Conservation (phyloP, 108 stramenopile genomes). For the Skeletonema menzelii region DNA sequence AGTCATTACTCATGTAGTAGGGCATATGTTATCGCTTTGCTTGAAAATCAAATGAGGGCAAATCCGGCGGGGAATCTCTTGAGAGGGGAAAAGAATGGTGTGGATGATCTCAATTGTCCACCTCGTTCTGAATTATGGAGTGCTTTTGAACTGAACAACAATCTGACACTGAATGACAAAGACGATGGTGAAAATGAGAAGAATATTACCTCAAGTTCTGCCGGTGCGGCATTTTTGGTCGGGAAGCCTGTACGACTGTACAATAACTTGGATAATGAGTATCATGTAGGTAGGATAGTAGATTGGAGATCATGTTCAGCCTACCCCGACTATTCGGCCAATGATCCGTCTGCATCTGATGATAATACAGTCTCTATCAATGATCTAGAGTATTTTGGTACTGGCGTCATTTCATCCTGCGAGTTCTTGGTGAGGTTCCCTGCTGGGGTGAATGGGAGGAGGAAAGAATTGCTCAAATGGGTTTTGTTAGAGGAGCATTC, state of each 20-base stretch:
- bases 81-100: constrained; percentile 3
- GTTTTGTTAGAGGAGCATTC: constrained; percentile 78
- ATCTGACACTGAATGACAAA: constrained; percentile 11
- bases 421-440: constrained; percentile 78
- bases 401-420: constrained; percentile 29
- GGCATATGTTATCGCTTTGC: constrained; percentile 39
- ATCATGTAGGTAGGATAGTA: constrained; percentile 76
- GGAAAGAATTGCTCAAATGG: constrained; percentile 62
- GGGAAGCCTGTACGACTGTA: constrained; percentile 69
- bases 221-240: constrained; percentile 26
- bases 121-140: constrained; percentile 51
- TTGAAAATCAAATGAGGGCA: constrained; percentile 48
- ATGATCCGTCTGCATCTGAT: not conserved
- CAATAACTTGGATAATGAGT: constrained; percentile 63
- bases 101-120: constrained; percentile 16
- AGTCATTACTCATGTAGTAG: constrained; percentile 32
- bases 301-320: constrained; percentile 46
- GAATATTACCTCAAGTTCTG: not conserved
- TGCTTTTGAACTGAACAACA: constrained; percentile 33
- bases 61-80: constrained; percentile 26
- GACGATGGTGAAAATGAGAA: not conserved
- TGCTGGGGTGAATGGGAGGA: constrained; percentile 59
- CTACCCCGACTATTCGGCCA: constrained; percentile 5
- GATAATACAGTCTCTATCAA: constrained; percentile 14
- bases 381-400: constrained; percentile 43